Evolutionary conservation across 1,139 yeast genomes (phyloP), one percentile per base, ranked within the genome.

Genomic region (Meyerozyma guilliermondii): DNA sequence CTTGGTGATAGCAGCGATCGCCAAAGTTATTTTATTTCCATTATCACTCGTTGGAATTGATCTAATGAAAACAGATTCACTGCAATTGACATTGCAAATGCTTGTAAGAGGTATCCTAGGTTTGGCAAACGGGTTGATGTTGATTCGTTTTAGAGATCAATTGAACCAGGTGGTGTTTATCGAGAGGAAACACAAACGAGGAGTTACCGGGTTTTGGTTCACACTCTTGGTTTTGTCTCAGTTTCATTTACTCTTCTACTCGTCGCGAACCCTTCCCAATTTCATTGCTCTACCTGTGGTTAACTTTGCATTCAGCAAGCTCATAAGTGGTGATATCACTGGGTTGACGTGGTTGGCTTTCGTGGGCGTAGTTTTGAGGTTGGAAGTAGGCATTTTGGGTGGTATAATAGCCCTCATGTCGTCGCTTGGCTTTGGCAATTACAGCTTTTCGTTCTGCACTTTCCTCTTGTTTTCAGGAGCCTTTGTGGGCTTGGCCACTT

Each of bases 241-340:
- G 57, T 92, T 91, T 66, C 98, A 92, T 58, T 50, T 87, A 29
- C 64, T 84, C 44, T 91, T 71, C 63, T 91, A 91, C 58, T 69
- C 86, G 6, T 76, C 95, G 3, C 72, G 98, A 50, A 81, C 95
- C 0, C 68, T 92, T 46, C 97, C 98, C 9, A 91, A 91, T 60
- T 86, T 88, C 60, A 64, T 91, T 34, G 95, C 88, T 0, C 68
- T 91, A 42, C 96, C 98, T 1, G 56, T 87, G 33, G 83, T 85
- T 2, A 78, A 78, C 44, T 55, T 65, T 42, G 83, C 86, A 0
- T 51, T 84, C 36, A 66, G 80, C 10, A 70, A 68, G 52, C 55
- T 81, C 13, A 53, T 87, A 14, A 52, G 54, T 24, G 87, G 83
- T 7, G 71, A 78, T 39, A 63, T 68, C 48, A 53, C 71, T 0